Evolutionary conservation across 148 eudicot genomes (phyloP), one percentile per base, ranked within the genome.

Genomic region (Diospyros kaki): DNA sequence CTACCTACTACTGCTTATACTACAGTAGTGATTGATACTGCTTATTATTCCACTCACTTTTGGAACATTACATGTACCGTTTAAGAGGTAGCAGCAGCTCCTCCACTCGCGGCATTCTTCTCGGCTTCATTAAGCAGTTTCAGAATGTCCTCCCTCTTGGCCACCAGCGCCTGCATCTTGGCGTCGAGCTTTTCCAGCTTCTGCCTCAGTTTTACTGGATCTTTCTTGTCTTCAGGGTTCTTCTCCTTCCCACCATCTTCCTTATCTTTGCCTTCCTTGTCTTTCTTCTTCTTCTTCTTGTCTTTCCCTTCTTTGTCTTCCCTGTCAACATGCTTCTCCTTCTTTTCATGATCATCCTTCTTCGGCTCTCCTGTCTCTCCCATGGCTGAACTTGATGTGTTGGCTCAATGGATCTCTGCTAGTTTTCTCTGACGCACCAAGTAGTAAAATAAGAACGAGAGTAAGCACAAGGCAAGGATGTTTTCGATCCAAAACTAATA

Each of bases 141-240:
- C 72, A 92, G 45, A 50, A 88, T 83, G 56, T 83, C 94, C 4
- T 88, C 92, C 79, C 77, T 88, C 82, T 86, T 89, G 2, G 64
- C 38, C 4, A 46, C 81, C 68, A 92, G 66, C 59, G 78, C 86
- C 50, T 79, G 81, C 73, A 88, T 90, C 74, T 90, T 88, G 9
- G 59, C 64, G 2, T 90, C 91, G 44, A 92, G 58, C 53, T 87
- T 92, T 66, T 86, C 91, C 9, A 90, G 79, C 61, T 86, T 90
- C 14, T 56, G 76, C 81, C 78, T 79, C 15, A 92, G 87, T 73
- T 87, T 88, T 4, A 86, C 39, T 3, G 89, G 83, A 74, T 89
- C 87, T 58, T 77, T 91, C 77, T 82, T 84, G 77, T 89, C 91
- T 79, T 89, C 84, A 71, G 91, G 87, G 68, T 81, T 87, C 81